Percentiles rank a stretch among this genome's conserved stretches.
Evolutionary conservation across 495 filamentous ascomycete genomes (phyloP).

Genomic region (Lasiosphaeria hispida): DNA sequence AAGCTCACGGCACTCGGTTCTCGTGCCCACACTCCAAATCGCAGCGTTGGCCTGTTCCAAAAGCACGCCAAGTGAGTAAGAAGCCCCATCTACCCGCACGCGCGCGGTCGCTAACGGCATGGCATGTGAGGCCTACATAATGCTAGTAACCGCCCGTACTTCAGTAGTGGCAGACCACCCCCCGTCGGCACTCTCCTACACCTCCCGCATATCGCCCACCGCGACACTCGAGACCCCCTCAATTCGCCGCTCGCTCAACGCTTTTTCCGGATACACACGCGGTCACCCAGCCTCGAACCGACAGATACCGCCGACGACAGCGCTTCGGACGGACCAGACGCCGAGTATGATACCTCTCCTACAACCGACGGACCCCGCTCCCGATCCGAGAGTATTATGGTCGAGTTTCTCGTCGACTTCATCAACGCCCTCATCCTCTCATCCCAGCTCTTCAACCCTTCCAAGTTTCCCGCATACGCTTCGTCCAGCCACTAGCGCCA

Average conservation of each 20-base stretch:
- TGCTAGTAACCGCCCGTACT: slow-evolving; percentile 8
- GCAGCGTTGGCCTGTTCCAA: slow-evolving; percentile 11
- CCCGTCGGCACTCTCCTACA: slow-evolving; percentile 1
- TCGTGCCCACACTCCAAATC: slow-evolving; percentile 6
- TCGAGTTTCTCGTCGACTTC: slow-evolving; percentile 1
- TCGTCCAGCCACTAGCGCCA: slow-evolving; percentile 1
- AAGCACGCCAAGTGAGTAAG: slow-evolving; percentile 7
- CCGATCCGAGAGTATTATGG: slow-evolving; percentile 3
- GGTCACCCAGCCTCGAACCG: background rate
- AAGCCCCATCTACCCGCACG: slow-evolving; percentile 9
- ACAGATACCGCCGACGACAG: background rate
- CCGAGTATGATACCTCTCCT: slow-evolving; percentile 1
- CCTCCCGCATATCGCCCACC: slow-evolving; percentile 1
- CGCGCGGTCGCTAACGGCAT: slow-evolving; percentile 8
- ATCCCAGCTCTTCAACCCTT: slow-evolving; percentile 5
- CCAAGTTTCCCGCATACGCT: slow-evolving; percentile 1
- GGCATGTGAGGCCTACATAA: slow-evolving; percentile 7
- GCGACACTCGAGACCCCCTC: slow-evolving; percentile 2
- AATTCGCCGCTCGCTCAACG: slow-evolving; percentile 9
- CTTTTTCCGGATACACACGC: background rate
- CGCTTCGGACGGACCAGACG: background rate
- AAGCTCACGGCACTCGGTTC: slow-evolving; percentile 8
- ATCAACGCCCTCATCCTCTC: slow-evolving; percentile 1
- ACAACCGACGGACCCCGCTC: background rate
- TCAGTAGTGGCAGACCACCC: slow-evolving; percentile 2